Percentiles rank a stretch among this genome's conserved stretches.
Evolutionary conservation across 1,139 yeast species (phyloP).

Genomic region (Protomyces inundatus): DNA sequence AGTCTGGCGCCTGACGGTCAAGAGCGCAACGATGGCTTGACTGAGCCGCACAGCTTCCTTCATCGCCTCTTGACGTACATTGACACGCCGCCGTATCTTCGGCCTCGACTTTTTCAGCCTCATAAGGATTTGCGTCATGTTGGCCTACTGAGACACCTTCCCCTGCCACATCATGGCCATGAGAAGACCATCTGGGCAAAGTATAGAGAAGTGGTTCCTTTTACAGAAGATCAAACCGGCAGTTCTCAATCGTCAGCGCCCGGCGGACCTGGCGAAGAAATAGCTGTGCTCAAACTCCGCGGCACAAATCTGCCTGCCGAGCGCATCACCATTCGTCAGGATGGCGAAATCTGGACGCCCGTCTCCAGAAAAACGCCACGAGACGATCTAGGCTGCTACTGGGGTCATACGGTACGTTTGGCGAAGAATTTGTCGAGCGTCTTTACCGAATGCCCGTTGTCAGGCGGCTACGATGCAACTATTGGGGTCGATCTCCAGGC

Average conservation of each 20-base stretch:
- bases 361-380: slow-evolving; percentile 27
- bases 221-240: slow-evolving; percentile 27
- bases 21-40: slow-evolving; percentile 19
- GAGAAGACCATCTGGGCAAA: background rate
- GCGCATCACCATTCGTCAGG: background rate
- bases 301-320: slow-evolving; percentile 14
- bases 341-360: background rate
- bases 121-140: slow-evolving; percentile 25
- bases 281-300: slow-evolving; percentile 6
- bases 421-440: slow-evolving; percentile 28
- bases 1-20: background rate
- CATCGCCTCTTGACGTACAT: slow-evolving; percentile 22
- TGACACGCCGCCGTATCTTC: slow-evolving; percentile 28
- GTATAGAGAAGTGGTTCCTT: slow-evolving; percentile 19
- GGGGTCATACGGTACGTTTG: slow-evolving; percentile 29
- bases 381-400: slow-evolving; percentile 28
- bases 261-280: slow-evolving; percentile 23
- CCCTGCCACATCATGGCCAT: slow-evolving; percentile 27
- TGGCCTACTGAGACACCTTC: slow-evolving; percentile 25
- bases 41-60: slow-evolving; percentile 18
- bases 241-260: slow-evolving; percentile 16
- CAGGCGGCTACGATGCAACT: slow-evolving; percentile 20
- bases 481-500: slow-evolving; percentile 11
- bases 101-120: slow-evolving; percentile 27
- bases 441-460: slow-evolving; percentile 23